Evolutionary conservation across 352 stramenopile genomes (phyloP), one percentile per base, ranked within the genome.

Genomic region (Globisporangium perplexum): DNA sequence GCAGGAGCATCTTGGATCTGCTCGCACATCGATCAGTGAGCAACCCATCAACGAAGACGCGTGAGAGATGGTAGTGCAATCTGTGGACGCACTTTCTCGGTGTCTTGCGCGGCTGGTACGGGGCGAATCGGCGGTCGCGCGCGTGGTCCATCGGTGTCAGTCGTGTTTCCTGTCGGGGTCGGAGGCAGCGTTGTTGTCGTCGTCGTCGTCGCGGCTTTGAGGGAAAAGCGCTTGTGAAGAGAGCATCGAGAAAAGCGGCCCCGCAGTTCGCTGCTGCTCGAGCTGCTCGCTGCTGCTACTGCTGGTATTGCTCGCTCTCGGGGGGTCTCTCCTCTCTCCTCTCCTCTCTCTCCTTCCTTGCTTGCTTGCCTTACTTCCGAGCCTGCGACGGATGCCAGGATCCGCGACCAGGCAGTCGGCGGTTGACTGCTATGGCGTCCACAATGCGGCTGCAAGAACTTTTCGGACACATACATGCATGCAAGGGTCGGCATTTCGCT

Each of bases 221-320:
- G 52, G 49, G 50, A 63, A 53, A 57, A 47, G 30, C 28, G 50
- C 26, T 62, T 62, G 30, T 59, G 53, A 50, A 31, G 55, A 50
- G 53, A 62, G 50, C 20, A 28, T 39, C 55, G 22, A 58, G 55
- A 62, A 58, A 43, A 58, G 26, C 26, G 26, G 26, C 26, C 26
- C n/a, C n/a, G n/a, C n/a, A n/a, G n/a, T 6, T 17, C 15, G 17
- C 38, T 22, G 38, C 38, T 18, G 38, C 38, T 44, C 38, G 18
- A 22, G 38, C n/a, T n/a, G n/a, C n/a, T n/a, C n/a, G n/a, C n/a
- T n/a, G n/a, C n/a, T n/a, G n/a, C n/a, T n/a, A n/a, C n/a, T n/a
- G n/a, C n/a, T n/a, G n/a, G n/a, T n/a, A n/a, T 30, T 30, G 26
- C 26, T 30, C 26, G 26, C n/a, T 42, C 6, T 42, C 36, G 36